Conservation (phyloP, 208 protist species). For the Strigomonas oncopelti region DNA sequence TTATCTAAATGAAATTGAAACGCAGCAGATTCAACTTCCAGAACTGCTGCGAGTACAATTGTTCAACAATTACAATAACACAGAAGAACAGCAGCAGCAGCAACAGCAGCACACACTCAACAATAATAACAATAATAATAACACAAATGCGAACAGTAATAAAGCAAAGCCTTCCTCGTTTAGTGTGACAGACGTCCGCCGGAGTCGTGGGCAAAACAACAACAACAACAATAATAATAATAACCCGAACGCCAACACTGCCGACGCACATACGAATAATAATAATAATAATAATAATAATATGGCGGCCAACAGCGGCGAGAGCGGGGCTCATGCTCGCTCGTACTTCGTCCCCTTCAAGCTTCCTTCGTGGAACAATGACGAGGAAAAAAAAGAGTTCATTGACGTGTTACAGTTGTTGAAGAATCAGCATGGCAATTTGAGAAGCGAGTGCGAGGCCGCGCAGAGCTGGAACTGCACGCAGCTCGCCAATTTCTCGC, state of each 20-base stretch:
- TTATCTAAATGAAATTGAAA: background rate
- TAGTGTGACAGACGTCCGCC: background rate
- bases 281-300: conserved; percentile 1
- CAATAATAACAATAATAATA: background rate
- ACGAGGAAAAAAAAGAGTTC: conserved; percentile 65
- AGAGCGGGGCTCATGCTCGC: too few species aligned
- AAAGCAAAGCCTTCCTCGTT: background rate
- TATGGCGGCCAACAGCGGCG: background rate
- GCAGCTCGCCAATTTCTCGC: background rate
- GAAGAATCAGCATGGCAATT: conserved; percentile 21
- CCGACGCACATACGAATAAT: background rate
- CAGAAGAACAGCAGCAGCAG: too few species aligned
- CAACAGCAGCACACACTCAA: too few species aligned
- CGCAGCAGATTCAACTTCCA: background rate
- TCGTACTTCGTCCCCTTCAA: conserved; percentile 36
- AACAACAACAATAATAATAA: background rate
- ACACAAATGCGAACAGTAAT: background rate
- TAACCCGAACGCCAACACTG: background rate
- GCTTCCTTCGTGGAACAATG: conserved; percentile 66
- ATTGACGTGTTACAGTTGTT: conserved; percentile 45
- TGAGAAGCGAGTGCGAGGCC: conserved; percentile 6
- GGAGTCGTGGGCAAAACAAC: background rate
- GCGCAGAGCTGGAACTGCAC: background rate
- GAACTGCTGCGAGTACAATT: background rate
- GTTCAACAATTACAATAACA: background rate